A percentile compares a stretch with the other conserved stretches of the same genome.
phyloP scores from a whole-genome alignment of 2,329 filamentous ascomycete species.

The Lecanosticta acicola region DNA sequence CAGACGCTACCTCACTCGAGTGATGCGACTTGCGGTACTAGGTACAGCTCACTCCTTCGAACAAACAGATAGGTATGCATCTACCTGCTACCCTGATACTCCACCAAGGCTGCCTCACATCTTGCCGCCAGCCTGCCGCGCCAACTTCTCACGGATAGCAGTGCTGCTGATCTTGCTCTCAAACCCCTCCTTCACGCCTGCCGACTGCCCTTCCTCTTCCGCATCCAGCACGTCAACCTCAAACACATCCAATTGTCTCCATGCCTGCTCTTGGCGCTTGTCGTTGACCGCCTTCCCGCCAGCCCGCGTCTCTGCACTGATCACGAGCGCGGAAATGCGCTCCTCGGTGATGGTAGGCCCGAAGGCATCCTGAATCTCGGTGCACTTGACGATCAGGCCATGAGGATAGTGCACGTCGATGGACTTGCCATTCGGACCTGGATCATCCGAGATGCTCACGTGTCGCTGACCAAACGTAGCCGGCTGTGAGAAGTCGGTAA shows the following conservation, averaged over 20 bases:
- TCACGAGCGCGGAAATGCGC: slow-evolving; percentile 70
- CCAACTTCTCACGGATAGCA: slow-evolving; percentile 52
- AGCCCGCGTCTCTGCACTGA: slow-evolving; percentile 79
- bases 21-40: no score
- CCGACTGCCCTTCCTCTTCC: slow-evolving; percentile 34
- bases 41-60: no score
- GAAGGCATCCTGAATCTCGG: slow-evolving; percentile 80
- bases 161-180: slow-evolving; percentile 87
- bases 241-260: slow-evolving; percentile 70
- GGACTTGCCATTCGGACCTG: slow-evolving; percentile 47
- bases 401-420: slow-evolving; percentile 55
- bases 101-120: no score
- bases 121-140: slow-evolving; percentile 17
- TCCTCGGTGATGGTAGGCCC: slow-evolving; percentile 85
- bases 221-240: slow-evolving; percentile 85
- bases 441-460: slow-evolving; percentile 37
- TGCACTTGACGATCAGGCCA: slow-evolving; percentile 66
- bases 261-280: slow-evolving; percentile 69
- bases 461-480: slow-evolving; percentile 25
- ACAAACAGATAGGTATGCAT: no score
- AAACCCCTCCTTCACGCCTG: slow-evolving; percentile 54
- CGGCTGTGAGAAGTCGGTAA: slow-evolving; percentile 54
- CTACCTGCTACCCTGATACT: no score
- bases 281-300: slow-evolving; percentile 83
- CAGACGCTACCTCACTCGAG: no score